phyloP scores from a whole-genome alignment of 169 alveolate genomes.

The Nephromyces sp. region DNA sequence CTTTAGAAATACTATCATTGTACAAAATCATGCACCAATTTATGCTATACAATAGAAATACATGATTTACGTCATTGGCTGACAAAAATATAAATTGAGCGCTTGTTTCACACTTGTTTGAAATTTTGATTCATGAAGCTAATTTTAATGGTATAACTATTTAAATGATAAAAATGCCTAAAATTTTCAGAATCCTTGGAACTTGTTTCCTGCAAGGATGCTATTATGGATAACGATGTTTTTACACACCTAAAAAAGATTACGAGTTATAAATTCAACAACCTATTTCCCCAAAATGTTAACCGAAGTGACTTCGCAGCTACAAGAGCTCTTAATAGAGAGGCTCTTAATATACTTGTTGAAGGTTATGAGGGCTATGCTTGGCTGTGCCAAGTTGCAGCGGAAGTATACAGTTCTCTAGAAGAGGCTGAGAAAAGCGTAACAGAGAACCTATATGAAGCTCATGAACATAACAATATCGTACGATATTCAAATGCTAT shows the following conservation, averaged over 20 bases:
- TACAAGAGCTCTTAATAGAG: neutral
- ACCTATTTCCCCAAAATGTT: neutral
- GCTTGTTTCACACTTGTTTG: too few relatives aligned
- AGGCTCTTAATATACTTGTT: neutral
- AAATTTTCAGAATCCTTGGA: neutral
- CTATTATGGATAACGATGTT: neutral
- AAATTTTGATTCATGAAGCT: too few relatives aligned
- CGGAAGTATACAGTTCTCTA: neutral
- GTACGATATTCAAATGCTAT: too few relatives aligned
- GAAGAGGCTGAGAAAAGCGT: neutral
- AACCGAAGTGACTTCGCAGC: neutral
- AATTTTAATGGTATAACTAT: too few relatives aligned
- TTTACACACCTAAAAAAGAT: neutral
- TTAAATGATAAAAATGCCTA: neutral
- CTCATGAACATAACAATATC: too few relatives aligned
- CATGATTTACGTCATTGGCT: too few relatives aligned
- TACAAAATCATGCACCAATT: too few relatives aligned
- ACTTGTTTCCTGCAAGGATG: neutral
- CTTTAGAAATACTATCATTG: too few relatives aligned
- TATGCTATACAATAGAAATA: too few relatives aligned
- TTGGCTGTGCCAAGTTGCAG: neutral
- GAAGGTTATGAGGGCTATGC: neutral
- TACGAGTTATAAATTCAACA: neutral
- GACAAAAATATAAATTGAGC: too few relatives aligned
- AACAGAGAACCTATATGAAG: too few relatives aligned